phyloP scores from a whole-genome alignment of 1,139 yeast species.

The Yamadazyma conglobata region DNA sequence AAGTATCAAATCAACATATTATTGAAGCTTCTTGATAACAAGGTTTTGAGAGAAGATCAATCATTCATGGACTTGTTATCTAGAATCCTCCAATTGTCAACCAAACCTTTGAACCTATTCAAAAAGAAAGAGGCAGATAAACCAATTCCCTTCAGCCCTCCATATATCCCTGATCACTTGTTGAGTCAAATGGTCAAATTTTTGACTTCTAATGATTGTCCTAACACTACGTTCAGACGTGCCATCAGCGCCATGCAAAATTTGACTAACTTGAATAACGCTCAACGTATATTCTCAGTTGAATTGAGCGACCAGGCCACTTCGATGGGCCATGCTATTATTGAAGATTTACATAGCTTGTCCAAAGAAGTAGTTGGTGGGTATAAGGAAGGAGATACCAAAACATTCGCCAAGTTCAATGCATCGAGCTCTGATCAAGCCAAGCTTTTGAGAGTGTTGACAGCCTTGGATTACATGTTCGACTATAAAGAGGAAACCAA shows the following conservation, averaged over 20 bases:
- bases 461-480: slow-evolving; percentile 84
- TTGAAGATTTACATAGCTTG: slow-evolving; percentile 54
- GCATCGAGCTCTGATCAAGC: slow-evolving; percentile 87
- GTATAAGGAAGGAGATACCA: slow-evolving; percentile 48
- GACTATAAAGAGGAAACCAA: slow-evolving; percentile 35
- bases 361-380: slow-evolving; percentile 40
- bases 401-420: slow-evolving; percentile 63
- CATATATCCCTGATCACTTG: slow-evolving; percentile 62
- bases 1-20: slow-evolving; percentile 73
- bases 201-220: slow-evolving; percentile 81
- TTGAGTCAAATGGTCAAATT: slow-evolving; percentile 64
- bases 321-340: slow-evolving; percentile 53
- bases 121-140: slow-evolving; percentile 23
- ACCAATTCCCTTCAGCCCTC: slow-evolving; percentile 45
- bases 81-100: slow-evolving; percentile 69
- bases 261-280: slow-evolving; percentile 58
- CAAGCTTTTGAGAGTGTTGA: slow-evolving; percentile 73
- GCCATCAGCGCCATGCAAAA: slow-evolving; percentile 82
- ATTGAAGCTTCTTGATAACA: slow-evolving; percentile 59
- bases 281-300: slow-evolving; percentile 61
- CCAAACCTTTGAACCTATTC: slow-evolving; percentile 63
- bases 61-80: slow-evolving; percentile 76
- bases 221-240: slow-evolving; percentile 81
- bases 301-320: slow-evolving; percentile 71
- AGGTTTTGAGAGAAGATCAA: slow-evolving; percentile 65